Base-by-base conservation (phyloP, 2,329 filamentous ascomycete genomes). In the Pyrenochaeta sp. region DNA sequence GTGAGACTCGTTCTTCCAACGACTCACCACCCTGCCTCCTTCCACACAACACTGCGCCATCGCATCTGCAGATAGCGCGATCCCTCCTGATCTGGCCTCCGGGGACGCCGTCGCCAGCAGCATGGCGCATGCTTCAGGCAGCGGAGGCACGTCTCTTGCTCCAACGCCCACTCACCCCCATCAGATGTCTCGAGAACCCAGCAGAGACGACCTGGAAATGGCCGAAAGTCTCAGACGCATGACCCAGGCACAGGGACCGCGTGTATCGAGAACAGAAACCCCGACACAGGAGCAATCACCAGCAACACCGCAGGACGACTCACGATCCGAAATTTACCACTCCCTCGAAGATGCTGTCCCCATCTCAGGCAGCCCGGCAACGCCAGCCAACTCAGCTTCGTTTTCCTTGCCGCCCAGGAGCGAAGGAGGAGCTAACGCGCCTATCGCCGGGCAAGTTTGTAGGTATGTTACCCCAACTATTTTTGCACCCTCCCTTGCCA, bases 381-480 rank as follows among this genome's bases (percentile, higher is more conserved):
- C 55, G 17, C 60, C 63, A 11, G 46, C 58, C 18, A 53, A 60
- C 7, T 44, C 56, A 38, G 38, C 56, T 35, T 55, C 61, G 26
- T 43, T 56, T 32, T 39, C 60, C 23, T 35, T 53, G 15, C 47
- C 52, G 14, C 52, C 46, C 13, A 53, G 44, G 36, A 58, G 26
- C 42, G 44, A 47, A 18, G 50, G 41, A 17, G 48, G 55, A 35
- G 46, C 48, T 26, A 72, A 65, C 52, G 65, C 68, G 36, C 66
- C 73, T 22, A 65, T 84, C 29, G 76, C 74, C 35, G 86, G 85
- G 3, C 87, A 89, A 67, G 75, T 88, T 31, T 90, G 87, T 83
- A 89, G 86, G 87, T 88, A 74, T 63, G 80, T 62, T 34, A 19
- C 40, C 32, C 32, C 20, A 29, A 26, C n/a, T n/a, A 27, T 21